Base-by-base conservation (phyloP, 768 basidiomycete genomes). In the Lanmaoa pseudosensibilis region DNA sequence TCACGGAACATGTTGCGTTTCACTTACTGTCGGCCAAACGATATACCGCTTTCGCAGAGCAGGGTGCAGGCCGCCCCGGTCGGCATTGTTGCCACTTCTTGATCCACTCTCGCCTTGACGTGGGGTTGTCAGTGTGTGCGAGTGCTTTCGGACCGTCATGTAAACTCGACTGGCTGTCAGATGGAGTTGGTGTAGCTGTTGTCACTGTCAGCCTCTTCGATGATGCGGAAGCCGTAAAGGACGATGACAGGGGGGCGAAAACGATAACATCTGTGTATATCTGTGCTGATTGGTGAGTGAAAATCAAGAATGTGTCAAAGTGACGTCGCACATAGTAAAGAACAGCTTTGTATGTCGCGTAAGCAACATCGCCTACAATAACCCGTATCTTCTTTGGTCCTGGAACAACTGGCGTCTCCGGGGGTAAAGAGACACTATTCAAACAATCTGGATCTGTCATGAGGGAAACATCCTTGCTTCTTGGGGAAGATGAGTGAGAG, bases 31-130 rank as follows among this genome's bases (percentile, higher is more conserved):
- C 92, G 18, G 92, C 92, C 30, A 93, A 78, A 48, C 90, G 78
- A 67, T 91, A 94, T 10, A 86, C 83, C 3, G 92, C 88, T 69
- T 94, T 94, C 15, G 92, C 90, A 30, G 89, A 92, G 64, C 90
- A 91, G 0, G 85, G 85, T n/a, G 79, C 75, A 2, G 89, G 88
- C 45, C 81, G 78, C 12, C 79, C 80, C 4, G 84, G 83, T 64
- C 88, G 80, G 50, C 75, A 74, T 44, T 71, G 71, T 66, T 80
- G 77, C 90, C 90, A 94, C 45, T 80, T 79, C 58, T 73, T 76
- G 45, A 93, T 85, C 92, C 92, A 94, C 51, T 89, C 85, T 58
- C 76, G 77, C 34, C 83, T 73, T 16, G 79, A 74, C 3, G 68
- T 69, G 0, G 77, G 74, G 5, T 62, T 63, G 34, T 74, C 67